Base-by-base conservation (phyloP, 148 eudicot species). In the Polygonum aviculare region DNA sequence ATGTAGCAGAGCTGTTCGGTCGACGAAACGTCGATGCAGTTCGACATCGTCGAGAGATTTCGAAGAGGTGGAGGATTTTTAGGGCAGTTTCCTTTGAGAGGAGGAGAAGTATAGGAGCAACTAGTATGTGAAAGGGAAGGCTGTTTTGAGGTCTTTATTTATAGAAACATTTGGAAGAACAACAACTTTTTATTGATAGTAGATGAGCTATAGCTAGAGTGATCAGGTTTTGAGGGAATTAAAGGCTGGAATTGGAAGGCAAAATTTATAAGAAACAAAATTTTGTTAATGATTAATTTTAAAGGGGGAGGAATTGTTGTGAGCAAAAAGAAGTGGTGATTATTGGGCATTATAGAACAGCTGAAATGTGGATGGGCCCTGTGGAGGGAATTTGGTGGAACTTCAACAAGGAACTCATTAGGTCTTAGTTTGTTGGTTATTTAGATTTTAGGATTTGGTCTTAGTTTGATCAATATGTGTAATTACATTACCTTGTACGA, bases 1-100 rank as follows among this genome's bases (percentile, higher is more conserved):
- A 93, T 89, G 83, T 93, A 93, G 85, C 96, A 91, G 72, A 93
- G 90, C 78, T 93, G 90, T 81, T 93, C 98, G 51, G 88, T 44
- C 47, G 47, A 22, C 35, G 81, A 59, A 39, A 80, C 80, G 65
- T 90, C 88, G 41, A 78, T 74, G 75, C 86, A 82, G 83, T 84
- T 86, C 77, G 93, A 82, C 87, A 85, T 85, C 59, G 26, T 72
- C 50, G 51, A 39, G 18, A 4, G 21, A 70, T 40, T 40, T 41
- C 6, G 51, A n/a, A 72, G 54, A 26, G 36, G 40, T 14, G 49
- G 35, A 12, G n/a, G 22, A 67, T 22, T 8, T 59, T 18, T 47
- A 22, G 35, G 55, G 49, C 4, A 36, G 9, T 63, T 67, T 67
- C 40, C 38, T 70, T 15, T 70, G 74, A 8, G 39, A 10, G 48